Percentiles rank a stretch among this genome's conserved stretches.
These are phyloP conservation scores for Fusarium chlamydosporum DNA, from an alignment of 2,329 filamentous ascomycete genomes.

Conservation along the genomic window DNA sequence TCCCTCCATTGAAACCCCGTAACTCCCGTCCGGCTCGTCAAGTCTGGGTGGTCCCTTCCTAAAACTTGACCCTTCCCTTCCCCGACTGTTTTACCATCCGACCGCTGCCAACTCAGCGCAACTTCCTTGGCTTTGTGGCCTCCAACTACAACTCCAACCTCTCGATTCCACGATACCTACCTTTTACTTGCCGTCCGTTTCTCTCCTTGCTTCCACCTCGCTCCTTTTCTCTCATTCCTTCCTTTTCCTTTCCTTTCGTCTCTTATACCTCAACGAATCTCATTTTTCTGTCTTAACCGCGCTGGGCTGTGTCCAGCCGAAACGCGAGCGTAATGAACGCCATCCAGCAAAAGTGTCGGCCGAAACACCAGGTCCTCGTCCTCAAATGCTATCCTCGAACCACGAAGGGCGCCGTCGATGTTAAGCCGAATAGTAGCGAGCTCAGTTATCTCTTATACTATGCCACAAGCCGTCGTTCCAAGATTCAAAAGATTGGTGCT, in stretches of 20 bases:
- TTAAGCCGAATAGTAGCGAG: constrained; percentile 96
- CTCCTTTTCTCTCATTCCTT: constrained; percentile 1
- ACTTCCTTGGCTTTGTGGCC: constrained; percentile 38
- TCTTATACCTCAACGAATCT: not conserved
- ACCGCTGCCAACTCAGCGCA: constrained; percentile 35
- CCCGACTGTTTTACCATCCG: constrained; percentile 37
- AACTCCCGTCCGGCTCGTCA: constrained; percentile 30
- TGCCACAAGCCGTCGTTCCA: constrained; percentile 91
- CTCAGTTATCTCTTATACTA: constrained; percentile 98
- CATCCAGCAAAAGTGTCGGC: constrained; percentile 79
- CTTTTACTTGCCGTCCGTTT: constrained; percentile 12
- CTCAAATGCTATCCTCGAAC: constrained; percentile 96
- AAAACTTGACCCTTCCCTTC: constrained; percentile 41
- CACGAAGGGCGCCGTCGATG: constrained; percentile 90
- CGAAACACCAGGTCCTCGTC: constrained; percentile 96
- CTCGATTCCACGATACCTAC: constrained; percentile 11
- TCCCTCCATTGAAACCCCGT: constrained; percentile 20
- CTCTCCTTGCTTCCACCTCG: constrained; percentile 12
- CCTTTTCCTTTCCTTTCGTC: not conserved
- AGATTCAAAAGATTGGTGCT: constrained; percentile 94
- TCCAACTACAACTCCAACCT: constrained; percentile 19
- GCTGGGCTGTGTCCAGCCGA: constrained; percentile 43
- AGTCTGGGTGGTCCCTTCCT: constrained; percentile 27
- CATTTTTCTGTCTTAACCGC: constrained; percentile 18
- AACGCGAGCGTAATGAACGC: constrained; percentile 67